These are phyloP conservation scores for Cryptomeria japonica DNA, from an alignment of 75 land plant genomes.

Conservation along the genomic window DNA sequence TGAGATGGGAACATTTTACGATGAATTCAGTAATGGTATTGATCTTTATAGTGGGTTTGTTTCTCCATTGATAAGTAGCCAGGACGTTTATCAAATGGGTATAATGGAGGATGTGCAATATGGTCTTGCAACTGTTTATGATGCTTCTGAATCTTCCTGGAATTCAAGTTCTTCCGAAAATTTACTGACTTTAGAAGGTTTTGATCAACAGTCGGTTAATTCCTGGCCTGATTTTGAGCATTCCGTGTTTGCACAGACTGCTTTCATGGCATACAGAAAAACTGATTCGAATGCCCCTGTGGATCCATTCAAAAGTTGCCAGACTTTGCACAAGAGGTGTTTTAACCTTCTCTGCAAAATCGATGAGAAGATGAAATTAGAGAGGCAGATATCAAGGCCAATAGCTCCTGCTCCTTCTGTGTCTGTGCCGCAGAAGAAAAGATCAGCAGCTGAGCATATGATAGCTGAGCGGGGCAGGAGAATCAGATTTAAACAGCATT, in stretches of 20 bases:
- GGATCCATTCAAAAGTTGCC: neutral
- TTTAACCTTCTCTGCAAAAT: neutral
- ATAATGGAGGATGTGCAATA: neutral
- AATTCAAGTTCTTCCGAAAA: neutral
- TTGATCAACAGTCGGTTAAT: neutral
- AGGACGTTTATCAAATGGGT: neutral
- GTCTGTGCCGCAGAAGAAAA: neutral
- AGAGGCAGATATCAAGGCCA: neutral
- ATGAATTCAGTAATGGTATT: neutral
- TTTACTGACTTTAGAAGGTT: neutral
- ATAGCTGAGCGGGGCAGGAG: neutral
- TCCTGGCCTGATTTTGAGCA: neutral
- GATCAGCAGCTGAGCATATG: neutral
- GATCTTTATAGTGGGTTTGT: neutral
- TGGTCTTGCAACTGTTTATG: neutral
- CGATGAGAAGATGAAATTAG: neutral
- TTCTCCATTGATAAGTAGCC: neutral
- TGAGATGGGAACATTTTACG: neutral
- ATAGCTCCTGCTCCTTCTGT: neutral
- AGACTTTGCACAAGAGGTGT: neutral
- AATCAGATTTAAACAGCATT: neutral
- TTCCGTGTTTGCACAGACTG: neutral
- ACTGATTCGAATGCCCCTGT: neutral
- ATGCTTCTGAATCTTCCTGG: neutral
- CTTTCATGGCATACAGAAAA: neutral